These are phyloP conservation scores for Passalora sequoiae DNA, from an alignment of 2,329 filamentous ascomycete genomes.

Conservation along the genomic window DNA sequence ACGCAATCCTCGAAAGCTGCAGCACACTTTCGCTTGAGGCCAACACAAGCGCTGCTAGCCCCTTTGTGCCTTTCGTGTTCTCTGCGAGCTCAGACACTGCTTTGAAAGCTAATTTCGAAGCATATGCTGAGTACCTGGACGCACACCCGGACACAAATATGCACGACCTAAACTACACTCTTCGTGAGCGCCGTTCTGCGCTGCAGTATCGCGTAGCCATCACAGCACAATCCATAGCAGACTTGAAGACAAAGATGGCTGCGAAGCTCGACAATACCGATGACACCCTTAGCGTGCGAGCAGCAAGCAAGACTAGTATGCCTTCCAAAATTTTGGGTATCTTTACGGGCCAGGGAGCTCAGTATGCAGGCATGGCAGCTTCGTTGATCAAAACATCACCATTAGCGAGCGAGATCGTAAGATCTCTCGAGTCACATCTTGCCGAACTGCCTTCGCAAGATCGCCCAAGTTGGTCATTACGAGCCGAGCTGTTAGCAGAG, in stretches of 20 bases:
- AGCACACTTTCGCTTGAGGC: background rate
- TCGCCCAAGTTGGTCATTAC: slow-evolving; percentile 27
- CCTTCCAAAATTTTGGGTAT: slow-evolving; percentile 19
- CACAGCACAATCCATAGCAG: background rate
- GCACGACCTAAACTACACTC: slow-evolving; percentile 33
- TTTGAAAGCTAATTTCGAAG: slow-evolving; percentile 1
- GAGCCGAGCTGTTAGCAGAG: slow-evolving; percentile 43
- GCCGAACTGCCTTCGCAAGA: slow-evolving; percentile 8
- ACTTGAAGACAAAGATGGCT: background rate
- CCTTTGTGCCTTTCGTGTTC: slow-evolving; percentile 2
- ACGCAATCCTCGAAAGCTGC: slow-evolving; percentile 21
- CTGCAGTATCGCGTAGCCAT: background rate
- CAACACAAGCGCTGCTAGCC: background rate
- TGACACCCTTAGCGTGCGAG: background rate
- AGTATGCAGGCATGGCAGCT: slow-evolving; percentile 28
- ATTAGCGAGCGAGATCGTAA: slow-evolving; percentile 17
- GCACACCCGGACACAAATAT: slow-evolving; percentile 5
- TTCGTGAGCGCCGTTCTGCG: slow-evolving; percentile 27
- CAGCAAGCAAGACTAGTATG: background rate
- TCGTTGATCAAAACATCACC: slow-evolving; percentile 21
- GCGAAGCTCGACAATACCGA: background rate
- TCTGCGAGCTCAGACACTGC: background rate
- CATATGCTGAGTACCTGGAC: slow-evolving; percentile 2
- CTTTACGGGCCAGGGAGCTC: slow-evolving; percentile 36
- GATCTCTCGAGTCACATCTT: slow-evolving; percentile 14